phyloP scores from a whole-genome alignment of 176 grass and related monocot species.

The Coix lacrymajobi region DNA sequence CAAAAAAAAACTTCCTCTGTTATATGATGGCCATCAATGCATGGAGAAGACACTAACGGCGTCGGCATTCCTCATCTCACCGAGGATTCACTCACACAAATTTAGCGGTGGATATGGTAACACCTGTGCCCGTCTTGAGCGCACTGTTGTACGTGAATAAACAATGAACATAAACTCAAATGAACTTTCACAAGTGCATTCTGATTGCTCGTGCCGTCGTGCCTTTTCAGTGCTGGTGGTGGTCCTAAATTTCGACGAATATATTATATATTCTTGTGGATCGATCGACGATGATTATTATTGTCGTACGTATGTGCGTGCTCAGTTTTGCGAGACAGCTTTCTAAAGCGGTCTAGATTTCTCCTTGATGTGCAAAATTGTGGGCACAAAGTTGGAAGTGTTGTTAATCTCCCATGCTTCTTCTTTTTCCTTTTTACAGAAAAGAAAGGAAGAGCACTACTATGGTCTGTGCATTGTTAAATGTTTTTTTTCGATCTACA shows the following conservation, averaged over 20 bases:
- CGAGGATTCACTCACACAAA: neutral
- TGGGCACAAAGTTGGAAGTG: conserved; percentile 1
- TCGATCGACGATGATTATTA: neutral
- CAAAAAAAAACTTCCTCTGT: neutral
- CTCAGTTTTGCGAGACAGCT: neutral
- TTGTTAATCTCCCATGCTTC: neutral
- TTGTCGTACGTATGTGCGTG: neutral
- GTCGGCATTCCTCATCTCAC: conserved; percentile 25
- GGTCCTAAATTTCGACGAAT: neutral
- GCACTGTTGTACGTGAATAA: neutral
- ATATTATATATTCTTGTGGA: neutral
- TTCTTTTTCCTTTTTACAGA: neutral
- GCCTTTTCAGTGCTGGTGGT: neutral
- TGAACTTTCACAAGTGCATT: neutral
- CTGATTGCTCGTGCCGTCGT: neutral
- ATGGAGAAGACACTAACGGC: neutral
- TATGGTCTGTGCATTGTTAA: neutral
- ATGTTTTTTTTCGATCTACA: neutral
- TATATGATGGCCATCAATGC: neutral
- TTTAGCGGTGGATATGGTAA: neutral
- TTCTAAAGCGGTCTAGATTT: conserved; percentile 2
- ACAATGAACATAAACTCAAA: neutral
- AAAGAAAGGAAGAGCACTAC: neutral
- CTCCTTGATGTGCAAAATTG: conserved; percentile 4
- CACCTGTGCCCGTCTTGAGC: neutral